Evolutionary conservation across 768 basidiomycete genomes (phyloP).

Genomic region (Pisolithus orientalis): DNA sequence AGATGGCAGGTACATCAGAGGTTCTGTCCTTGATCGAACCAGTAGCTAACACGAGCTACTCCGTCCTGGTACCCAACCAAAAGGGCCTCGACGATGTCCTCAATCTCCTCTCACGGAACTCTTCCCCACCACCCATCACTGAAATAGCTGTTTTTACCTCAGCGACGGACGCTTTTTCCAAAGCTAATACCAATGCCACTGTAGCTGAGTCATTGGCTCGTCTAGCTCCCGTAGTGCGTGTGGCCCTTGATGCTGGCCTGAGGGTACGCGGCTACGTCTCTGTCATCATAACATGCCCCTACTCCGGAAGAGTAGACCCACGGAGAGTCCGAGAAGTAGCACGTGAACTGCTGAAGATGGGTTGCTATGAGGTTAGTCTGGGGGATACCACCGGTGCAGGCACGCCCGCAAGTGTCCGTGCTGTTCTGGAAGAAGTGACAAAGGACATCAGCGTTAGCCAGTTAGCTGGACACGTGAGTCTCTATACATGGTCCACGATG

Average conservation of each 20-base stretch:
- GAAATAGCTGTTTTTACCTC: conserved; percentile 90
- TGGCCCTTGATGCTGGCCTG: conserved; percentile 56
- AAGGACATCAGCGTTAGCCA: conserved; percentile 51
- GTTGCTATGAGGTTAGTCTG: conserved; percentile 88
- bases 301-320: conserved; percentile 70
- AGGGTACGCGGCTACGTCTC: conserved; percentile 84
- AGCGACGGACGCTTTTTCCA: conserved; percentile 80
- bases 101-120: conserved; percentile 37
- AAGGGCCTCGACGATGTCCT: conserved; percentile 70
- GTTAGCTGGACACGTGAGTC: conserved; percentile 57
- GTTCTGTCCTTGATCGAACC: conserved; percentile 57
- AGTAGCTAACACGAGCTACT: conserved; percentile 53
- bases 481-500: conserved; percentile 23
- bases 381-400: conserved; percentile 91
- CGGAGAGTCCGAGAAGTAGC: conserved; percentile 62
- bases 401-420: conserved; percentile 59
- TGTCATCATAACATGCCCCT: conserved; percentile 80
- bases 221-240: conserved; percentile 53
- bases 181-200: conserved; percentile 78
- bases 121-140: conserved; percentile 50
- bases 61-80: conserved; percentile 78
- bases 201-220: conserved; percentile 63
- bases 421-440: conserved; percentile 67
- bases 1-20: conserved; percentile 87
- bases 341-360: conserved; percentile 74